Evolutionary conservation across 2,329 filamentous ascomycete species (phyloP).

Genomic region (Dendryphion nanum): DNA sequence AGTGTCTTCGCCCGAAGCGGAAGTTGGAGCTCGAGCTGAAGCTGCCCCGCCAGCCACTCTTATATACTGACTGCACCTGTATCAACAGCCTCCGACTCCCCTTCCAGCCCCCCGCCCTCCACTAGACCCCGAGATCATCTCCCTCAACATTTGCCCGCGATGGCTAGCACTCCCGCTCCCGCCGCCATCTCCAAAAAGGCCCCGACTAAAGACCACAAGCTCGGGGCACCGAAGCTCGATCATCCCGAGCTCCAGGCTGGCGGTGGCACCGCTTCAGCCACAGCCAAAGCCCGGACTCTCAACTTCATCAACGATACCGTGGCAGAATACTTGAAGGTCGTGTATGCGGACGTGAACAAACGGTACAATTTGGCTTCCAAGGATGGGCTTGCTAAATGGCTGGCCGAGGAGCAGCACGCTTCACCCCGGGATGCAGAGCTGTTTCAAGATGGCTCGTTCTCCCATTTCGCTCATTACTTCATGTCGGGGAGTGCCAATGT

Average conservation of each 20-base stretch:
- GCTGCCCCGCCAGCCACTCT: too few species aligned
- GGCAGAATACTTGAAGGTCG: conserved; percentile 24
- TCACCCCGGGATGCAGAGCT: conserved; percentile 18
- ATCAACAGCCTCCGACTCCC: too few species aligned
- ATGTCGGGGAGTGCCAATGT: conserved; percentile 46
- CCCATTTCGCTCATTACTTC: conserved; percentile 45
- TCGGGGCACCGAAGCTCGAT: conserved; percentile 30
- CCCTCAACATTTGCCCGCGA: background rate
- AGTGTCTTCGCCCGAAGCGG: too few species aligned
- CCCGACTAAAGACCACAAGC: conserved; percentile 24
- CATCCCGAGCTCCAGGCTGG: conserved; percentile 38
- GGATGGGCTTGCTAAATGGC: conserved; percentile 31
- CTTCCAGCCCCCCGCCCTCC: too few species aligned
- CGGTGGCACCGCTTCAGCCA: conserved; percentile 32
- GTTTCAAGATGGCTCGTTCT: conserved; percentile 30
- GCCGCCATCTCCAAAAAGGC: conserved; percentile 10
- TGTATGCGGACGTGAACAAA: conserved; percentile 29
- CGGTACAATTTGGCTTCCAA: conserved; percentile 29
- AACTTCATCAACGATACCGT: conserved; percentile 29
- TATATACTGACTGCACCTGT: too few species aligned
- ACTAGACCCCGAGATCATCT: too few species aligned
- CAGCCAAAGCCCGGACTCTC: conserved; percentile 25
- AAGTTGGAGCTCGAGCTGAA: too few species aligned
- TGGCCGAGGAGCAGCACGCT: conserved; percentile 30
- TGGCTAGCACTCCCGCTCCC: background rate